A percentile compares a stretch with the other conserved stretches of the same genome.
Conservation (phyloP, 768 basidiomycete genomes). For the Coprinopsis sp. region DNA sequence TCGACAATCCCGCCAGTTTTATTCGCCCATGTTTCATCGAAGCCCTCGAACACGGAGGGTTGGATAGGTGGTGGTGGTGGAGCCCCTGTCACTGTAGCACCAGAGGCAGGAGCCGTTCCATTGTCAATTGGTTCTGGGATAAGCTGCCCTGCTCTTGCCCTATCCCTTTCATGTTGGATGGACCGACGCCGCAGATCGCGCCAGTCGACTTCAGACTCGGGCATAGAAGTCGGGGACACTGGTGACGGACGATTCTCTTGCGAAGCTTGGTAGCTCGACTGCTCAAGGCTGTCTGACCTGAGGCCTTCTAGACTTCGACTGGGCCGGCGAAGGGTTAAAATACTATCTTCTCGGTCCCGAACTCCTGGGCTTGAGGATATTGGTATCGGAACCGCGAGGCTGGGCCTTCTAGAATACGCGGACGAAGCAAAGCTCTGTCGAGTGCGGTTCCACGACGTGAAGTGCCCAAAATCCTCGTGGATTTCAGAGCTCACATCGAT, state of each 20-base stretch:
- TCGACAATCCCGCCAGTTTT: conserved; percentile 20
- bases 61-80: conserved; percentile 6
- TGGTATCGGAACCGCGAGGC: conserved; percentile 59
- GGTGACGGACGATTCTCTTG: conserved; percentile 16
- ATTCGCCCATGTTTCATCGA: conserved; percentile 36
- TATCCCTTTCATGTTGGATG: conserved; percentile 13
- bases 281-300: conserved; percentile 10
- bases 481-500: conserved; percentile 37
- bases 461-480: conserved; percentile 28
- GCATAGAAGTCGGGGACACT: conserved; percentile 35
- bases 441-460: conserved; percentile 17
- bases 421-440: conserved; percentile 15
- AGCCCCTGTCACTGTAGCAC: neutral
- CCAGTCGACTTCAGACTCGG: conserved; percentile 57
- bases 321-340: conserved; percentile 53
- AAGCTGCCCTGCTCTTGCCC: neutral
- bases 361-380: conserved; percentile 21
- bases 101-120: conserved; percentile 3
- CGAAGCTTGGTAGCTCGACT: conserved; percentile 2
- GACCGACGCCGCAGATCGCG: conserved; percentile 43
- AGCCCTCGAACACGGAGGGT: conserved; percentile 28
- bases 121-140: conserved; percentile 1
- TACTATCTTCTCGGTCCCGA: conserved; percentile 53
- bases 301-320: conserved; percentile 57
- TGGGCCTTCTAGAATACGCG: conserved; percentile 39